Evolutionary conservation across 495 filamentous ascomycete genomes (phyloP), one percentile per base, ranked within the genome.

Genomic region (Penicillium pulvis): DNA sequence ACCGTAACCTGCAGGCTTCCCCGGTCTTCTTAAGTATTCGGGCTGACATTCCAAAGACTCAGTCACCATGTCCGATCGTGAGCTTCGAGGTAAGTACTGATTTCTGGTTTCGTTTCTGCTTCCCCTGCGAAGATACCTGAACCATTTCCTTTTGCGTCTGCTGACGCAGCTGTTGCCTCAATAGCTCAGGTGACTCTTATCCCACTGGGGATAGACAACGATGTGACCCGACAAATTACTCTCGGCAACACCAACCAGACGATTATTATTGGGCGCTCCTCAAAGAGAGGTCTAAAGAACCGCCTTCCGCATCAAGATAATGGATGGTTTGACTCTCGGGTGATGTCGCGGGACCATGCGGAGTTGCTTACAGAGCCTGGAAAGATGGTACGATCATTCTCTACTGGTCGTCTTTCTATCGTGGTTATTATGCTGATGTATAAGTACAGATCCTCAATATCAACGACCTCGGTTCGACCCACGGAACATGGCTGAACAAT

Each of bases 321-420:
- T 74, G 87, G 78, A 10, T 90, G 84, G 79, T 91, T 92, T 58
- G 84, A 92, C 33, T 91, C 85, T 63, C 83, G 90, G 0, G 90
- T 95, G 24, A 88, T 97, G 81, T 94, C 90, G 28, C 81, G 92
- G 30, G 70, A 83, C 10, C 92, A 97, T 75, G 92, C 90, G 11
- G 73, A 81, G 51, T 63, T 96, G 9, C 57, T 65, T 11, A 73
- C 80, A 11, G 66, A 77, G 42, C 36, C 72, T 4, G 66, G 81
- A 1, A 56, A 67, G 4, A 72, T 78, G 67, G 85, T 86, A 61
- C 45, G 74, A 43, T 46, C 9, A 9, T 24, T 20, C 19, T 7
- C 20, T 17, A 11, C 9, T 17, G 2, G 9, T 9, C 4, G 39
- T 26, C 2, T 28, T n/a, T 26, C 45, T 42, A 20, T 9, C 11